Evolutionary conservation across 768 basidiomycete species (phyloP).

Genomic region (Kwoniella sp.): DNA sequence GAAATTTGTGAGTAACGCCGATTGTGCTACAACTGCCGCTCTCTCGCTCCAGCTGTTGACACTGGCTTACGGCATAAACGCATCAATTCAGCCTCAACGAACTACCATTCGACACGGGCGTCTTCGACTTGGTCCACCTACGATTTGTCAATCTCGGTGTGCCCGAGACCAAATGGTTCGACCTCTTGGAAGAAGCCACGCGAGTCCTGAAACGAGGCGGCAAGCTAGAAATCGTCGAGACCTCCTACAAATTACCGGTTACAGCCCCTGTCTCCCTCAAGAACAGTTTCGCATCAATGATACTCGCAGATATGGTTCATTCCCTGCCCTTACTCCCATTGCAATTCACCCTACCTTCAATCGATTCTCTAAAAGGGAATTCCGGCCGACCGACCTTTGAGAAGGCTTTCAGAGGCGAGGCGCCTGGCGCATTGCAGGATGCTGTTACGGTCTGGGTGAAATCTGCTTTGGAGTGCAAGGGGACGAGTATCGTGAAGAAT

Average conservation of each 20-base stretch:
- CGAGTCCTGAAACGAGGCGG: slow-evolving; percentile 50
- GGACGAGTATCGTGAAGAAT: slow-evolving; percentile 20
- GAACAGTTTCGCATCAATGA: slow-evolving; percentile 41
- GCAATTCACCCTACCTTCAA: slow-evolving; percentile 37
- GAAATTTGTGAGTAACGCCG: slow-evolving; percentile 44
- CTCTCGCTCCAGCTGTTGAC: too few species aligned
- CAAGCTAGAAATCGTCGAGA: slow-evolving; percentile 43
- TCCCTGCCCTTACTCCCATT: slow-evolving; percentile 40
- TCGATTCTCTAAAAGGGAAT: slow-evolving; percentile 9
- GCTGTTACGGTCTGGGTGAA: slow-evolving; percentile 32
- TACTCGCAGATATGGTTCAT: slow-evolving; percentile 45
- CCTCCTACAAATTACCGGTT: slow-evolving; percentile 36
- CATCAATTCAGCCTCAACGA: slow-evolving; percentile 49
- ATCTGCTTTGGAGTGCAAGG: slow-evolving; percentile 40
- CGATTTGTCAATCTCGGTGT: slow-evolving; percentile 50
- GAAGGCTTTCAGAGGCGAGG: slow-evolving; percentile 11
- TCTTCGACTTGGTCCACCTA: slow-evolving; percentile 54
- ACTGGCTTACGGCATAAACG: too few species aligned
- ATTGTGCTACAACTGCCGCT: too few species aligned
- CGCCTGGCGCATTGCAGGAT: slow-evolving; percentile 26
- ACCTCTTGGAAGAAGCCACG: slow-evolving; percentile 47
- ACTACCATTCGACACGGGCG: slow-evolving; percentile 53
- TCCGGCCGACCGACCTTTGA: slow-evolving; percentile 25
- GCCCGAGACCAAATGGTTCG: slow-evolving; percentile 48
- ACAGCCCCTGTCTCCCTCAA: slow-evolving; percentile 27